Evolutionary conservation across 2,329 filamentous ascomycete genomes (phyloP).

Genomic region (Cryphonectria carpinicola): DNA sequence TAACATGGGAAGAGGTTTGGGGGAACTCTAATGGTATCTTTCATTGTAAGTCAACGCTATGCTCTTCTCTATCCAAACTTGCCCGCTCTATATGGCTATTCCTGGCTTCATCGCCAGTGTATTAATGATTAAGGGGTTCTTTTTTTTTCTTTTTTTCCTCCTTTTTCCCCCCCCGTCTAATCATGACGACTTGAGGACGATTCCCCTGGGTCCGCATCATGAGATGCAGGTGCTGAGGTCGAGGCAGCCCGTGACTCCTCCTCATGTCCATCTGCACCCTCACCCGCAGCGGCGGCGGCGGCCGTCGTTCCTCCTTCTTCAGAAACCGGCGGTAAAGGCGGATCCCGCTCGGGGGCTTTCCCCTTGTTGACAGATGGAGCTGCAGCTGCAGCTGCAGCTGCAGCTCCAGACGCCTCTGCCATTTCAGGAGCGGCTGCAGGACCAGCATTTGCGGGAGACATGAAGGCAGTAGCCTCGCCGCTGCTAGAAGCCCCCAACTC

Average conservation of each 20-base stretch:
- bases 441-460: background rate
- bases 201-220: background rate
- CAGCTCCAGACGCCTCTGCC: constrained; percentile 2
- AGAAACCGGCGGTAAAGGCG: constrained; percentile 3
- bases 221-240: background rate
- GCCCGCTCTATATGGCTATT: background rate
- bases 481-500: constrained; percentile 8
- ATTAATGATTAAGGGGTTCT: constrained; percentile 9
- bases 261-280: background rate
- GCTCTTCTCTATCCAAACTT: constrained; percentile 9
- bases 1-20: background rate
- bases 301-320: background rate
- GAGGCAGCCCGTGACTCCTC: background rate
- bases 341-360: constrained; percentile 15
- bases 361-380: background rate
- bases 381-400: constrained; percentile 3
- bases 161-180: background rate
- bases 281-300: background rate
- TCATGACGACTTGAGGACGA: constrained; percentile 3
- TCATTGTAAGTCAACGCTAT: constrained; percentile 8
- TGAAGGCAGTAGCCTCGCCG: background rate
- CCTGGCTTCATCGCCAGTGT: background rate
- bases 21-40: constrained; percentile 20
- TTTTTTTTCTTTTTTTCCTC: background rate
- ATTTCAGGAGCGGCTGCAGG: constrained; percentile 10